Evolutionary conservation across 2,329 filamentous ascomycete genomes (phyloP).

Genomic region (Alternaria sp.): DNA sequence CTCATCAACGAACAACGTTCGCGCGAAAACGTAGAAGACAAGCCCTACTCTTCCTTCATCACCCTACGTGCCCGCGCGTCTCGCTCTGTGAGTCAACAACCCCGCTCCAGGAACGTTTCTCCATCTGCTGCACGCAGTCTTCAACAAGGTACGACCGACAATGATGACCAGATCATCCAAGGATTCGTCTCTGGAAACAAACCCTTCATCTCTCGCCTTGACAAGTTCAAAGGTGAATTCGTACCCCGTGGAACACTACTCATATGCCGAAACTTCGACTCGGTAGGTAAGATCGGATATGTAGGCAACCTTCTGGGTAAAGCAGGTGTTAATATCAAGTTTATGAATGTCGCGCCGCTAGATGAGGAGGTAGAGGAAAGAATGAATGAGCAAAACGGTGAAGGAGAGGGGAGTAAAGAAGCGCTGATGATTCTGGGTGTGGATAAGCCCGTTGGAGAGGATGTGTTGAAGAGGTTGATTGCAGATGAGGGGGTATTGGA

Average conservation of each 20-base stretch:
- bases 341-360: constrained; percentile 76
- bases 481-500: constrained; percentile 60
- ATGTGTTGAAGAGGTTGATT: constrained; percentile 61
- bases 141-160: constrained; percentile 6
- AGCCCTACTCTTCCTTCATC: constrained; percentile 74
- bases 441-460: constrained; percentile 68
- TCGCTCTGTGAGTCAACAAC: constrained; percentile 43
- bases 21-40: constrained; percentile 65
- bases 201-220: constrained; percentile 75
- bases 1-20: constrained; percentile 77
- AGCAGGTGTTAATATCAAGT: constrained; percentile 78
- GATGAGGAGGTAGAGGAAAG: constrained; percentile 50
- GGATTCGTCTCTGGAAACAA: constrained; percentile 72
- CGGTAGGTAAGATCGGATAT: constrained; percentile 81
- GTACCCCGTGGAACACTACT: constrained; percentile 75
- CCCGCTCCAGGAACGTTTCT: constrained; percentile 40
- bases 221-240: constrained; percentile 77
- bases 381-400: constrained; percentile 23
- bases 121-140: constrained; percentile 31
- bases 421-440: constrained; percentile 85
- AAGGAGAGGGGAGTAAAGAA: constrained; percentile 60
- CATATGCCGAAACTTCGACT: constrained; percentile 83
- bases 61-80: constrained; percentile 67
- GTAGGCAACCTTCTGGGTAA: constrained; percentile 76
- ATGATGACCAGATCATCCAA: constrained; percentile 64